Conservation (phyloP, 495 filamentous ascomycete species). For the Lophium mytilinum region DNA sequence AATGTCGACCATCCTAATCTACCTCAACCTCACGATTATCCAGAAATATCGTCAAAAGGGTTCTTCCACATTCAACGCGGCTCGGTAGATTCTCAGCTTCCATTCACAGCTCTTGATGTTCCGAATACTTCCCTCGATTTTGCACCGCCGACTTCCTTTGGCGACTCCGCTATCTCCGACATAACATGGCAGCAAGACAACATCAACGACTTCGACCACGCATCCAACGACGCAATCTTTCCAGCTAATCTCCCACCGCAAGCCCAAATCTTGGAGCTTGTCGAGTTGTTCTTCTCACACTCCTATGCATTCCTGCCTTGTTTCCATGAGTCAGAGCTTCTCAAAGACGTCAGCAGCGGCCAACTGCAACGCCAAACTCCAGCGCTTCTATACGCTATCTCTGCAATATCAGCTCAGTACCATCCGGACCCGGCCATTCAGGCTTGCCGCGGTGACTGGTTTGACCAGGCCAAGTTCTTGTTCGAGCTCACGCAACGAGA, state of each 20-base stretch:
- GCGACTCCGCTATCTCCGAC: not conserved
- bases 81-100: too few species aligned
- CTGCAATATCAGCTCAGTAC: conserved; percentile 1
- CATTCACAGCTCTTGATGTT: too few species aligned
- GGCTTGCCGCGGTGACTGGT: conserved; percentile 1
- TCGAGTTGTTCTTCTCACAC: conserved; percentile 11
- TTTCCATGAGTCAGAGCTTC: conserved; percentile 10
- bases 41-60: too few species aligned
- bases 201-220: not conserved
- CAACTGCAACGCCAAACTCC: conserved; percentile 8
- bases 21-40: too few species aligned
- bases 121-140: not conserved
- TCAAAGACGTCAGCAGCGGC: conserved; percentile 1
- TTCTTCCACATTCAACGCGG: too few species aligned
- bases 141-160: not conserved
- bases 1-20: too few species aligned
- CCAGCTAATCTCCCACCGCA: conserved; percentile 1
- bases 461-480: conserved; percentile 12
- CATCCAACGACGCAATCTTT: not conserved
- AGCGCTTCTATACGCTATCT: conserved; percentile 11
- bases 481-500: conserved; percentile 14
- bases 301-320: conserved; percentile 10
- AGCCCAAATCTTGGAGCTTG: conserved; percentile 5
- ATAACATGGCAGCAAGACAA: not conserved
- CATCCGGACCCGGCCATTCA: conserved; percentile 10